Conservation (phyloP, 2,329 filamentous ascomycete genomes). For the Talaromyces pinophilus region DNA sequence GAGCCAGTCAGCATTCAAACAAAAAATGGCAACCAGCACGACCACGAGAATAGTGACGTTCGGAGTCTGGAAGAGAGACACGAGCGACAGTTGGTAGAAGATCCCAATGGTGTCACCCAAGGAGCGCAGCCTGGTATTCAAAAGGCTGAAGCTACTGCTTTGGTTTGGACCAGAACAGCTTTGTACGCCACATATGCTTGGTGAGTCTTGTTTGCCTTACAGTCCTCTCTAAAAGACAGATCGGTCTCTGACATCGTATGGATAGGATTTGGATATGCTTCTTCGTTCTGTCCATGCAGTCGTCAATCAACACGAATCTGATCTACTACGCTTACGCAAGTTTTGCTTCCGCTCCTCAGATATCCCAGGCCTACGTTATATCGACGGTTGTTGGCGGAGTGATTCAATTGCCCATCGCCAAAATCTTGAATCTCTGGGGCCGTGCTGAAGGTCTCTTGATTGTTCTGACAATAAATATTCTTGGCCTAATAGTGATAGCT, state of each 20-base stretch:
- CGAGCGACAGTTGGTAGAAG: conserved; percentile 30
- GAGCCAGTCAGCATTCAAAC: not conserved
- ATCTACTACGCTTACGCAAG: conserved; percentile 55
- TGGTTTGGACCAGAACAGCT: conserved; percentile 43
- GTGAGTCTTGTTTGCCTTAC: conserved; percentile 25
- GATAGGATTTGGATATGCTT: conserved; percentile 50
- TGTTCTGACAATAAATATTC: conserved; percentile 49
- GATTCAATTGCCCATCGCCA: conserved; percentile 61
- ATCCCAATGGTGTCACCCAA: conserved; percentile 30
- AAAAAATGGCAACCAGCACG: not conserved
- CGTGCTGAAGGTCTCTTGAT: conserved; percentile 60
- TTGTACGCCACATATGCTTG: conserved; percentile 36
- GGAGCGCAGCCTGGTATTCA: conserved; percentile 38
- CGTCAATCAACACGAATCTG: conserved; percentile 45
- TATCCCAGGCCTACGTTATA: conserved; percentile 56
- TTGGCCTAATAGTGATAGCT: conserved; percentile 62
- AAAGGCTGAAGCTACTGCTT: conserved; percentile 45
- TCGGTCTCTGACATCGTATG: conserved; percentile 3
- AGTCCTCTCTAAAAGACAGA: not conserved
- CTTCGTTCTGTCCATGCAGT: conserved; percentile 49
- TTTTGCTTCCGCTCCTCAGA: conserved; percentile 54
- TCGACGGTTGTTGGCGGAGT: conserved; percentile 59
- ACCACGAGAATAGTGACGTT: conserved; percentile 7
- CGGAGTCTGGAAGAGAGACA: conserved; percentile 32
- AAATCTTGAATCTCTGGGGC: conserved; percentile 64